A percentile compares a stretch with the other conserved stretches of the same genome.
Conservation (phyloP, 139 green algal species). For the Micractinium conductrix region DNA sequence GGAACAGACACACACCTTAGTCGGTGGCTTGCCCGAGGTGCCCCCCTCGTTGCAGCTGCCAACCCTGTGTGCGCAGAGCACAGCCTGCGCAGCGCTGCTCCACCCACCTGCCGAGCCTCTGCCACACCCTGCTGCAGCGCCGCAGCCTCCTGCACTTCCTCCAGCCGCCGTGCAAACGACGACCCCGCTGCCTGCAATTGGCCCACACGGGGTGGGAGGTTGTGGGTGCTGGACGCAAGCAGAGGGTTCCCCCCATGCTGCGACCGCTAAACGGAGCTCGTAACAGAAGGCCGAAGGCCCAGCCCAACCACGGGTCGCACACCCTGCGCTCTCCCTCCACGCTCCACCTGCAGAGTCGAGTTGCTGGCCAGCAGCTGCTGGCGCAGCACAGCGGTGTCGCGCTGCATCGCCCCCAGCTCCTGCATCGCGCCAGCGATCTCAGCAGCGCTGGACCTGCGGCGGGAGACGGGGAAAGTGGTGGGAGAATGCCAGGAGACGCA, state of each 20-base stretch:
- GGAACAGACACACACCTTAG: not conserved
- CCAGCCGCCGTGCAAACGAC: conserved; percentile 24
- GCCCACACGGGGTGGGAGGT: too few species aligned
- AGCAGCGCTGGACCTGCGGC: conserved; percentile 50
- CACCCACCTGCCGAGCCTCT: conserved; percentile 30
- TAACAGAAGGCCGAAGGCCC: not conserved
- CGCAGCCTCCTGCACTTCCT: conserved; percentile 32
- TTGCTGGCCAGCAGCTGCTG: conserved; percentile 41
- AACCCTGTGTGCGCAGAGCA: not conserved
- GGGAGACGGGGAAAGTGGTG: too few species aligned
- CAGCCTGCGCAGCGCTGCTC: not conserved
- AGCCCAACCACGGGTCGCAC: too few species aligned
- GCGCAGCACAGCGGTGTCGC: conserved; percentile 41
- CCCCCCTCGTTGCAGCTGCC: too few species aligned
- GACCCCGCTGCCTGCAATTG: conserved; percentile 40
- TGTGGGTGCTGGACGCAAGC: too few species aligned
- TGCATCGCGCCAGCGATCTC: conserved; percentile 66
- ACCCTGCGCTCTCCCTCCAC: too few species aligned
- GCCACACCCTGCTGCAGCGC: conserved; percentile 30
- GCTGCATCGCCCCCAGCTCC: conserved; percentile 59
- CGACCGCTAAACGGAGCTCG: too few species aligned
- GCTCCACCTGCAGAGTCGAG: conserved; percentile 49
- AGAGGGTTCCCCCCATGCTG: too few species aligned
- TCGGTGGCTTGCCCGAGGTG: not conserved
- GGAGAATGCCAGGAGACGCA: too few species aligned